phyloP scores from a whole-genome alignment of 192 early-diverging fungal species.

The Umbelopsis vinacea region DNA sequence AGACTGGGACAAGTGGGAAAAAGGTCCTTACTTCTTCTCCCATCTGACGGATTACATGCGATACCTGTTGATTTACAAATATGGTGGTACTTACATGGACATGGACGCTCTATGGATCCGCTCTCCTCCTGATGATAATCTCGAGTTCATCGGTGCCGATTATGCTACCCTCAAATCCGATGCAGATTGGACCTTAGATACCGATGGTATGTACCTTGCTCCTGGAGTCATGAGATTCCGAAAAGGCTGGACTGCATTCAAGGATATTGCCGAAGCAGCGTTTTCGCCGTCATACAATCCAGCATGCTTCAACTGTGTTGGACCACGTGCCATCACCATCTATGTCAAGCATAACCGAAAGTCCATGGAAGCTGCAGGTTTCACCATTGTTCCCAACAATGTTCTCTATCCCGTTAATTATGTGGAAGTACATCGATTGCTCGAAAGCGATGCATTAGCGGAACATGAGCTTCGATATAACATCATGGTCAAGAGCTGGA shows the following conservation, averaged over 20 bases:
- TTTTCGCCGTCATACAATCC: constrained; percentile 56
- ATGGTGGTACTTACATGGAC: constrained; percentile 68
- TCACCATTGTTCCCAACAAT: constrained; percentile 49
- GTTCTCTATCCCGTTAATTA: constrained; percentile 57
- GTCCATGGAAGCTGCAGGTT: constrained; percentile 46
- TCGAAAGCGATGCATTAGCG: constrained; percentile 42
- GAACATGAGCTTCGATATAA: constrained; percentile 42
- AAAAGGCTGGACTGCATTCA: constrained; percentile 56
- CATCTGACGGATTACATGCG: constrained; percentile 62
- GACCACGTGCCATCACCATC: constrained; percentile 57
- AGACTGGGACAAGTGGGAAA: constrained; percentile 59
- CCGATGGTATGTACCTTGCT: constrained; percentile 54
- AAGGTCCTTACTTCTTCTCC: constrained; percentile 52
- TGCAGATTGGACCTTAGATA: constrained; percentile 55
- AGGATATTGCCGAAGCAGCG: constrained; percentile 54
- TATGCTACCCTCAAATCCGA: constrained; percentile 48
- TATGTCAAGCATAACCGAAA: constrained; percentile 53
- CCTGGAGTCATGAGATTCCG: constrained; percentile 64
- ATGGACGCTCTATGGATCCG: constrained; percentile 66
- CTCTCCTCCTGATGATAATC: constrained; percentile 49
- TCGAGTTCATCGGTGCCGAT: constrained; percentile 64
- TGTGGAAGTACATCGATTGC: constrained; percentile 45
- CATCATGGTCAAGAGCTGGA: constrained; percentile 46
- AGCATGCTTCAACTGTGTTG: constrained; percentile 63
- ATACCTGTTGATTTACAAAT: constrained; percentile 56